Evolutionary conservation across 2,329 filamentous ascomycete species (phyloP), one percentile per base, ranked within the genome.

Genomic region (Penicillium olsonii): DNA sequence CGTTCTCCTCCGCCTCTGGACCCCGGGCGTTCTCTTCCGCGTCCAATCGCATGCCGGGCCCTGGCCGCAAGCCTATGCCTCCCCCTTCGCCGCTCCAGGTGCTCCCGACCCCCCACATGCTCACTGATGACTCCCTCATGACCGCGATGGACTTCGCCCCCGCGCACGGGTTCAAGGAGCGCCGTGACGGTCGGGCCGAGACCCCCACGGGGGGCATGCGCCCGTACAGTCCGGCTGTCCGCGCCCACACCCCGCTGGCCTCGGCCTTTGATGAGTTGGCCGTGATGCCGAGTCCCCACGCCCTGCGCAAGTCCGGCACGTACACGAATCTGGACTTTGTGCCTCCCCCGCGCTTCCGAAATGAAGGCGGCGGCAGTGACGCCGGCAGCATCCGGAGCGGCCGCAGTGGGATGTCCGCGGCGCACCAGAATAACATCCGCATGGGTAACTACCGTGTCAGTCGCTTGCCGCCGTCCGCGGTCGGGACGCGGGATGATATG

Each of bases 211-310:
- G 83, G 48, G 76, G 75, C 15, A 58, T 76, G 31, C 74, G 85
- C 27, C 84, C 90, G 1, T 99, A 90, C 75, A 85, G 84, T 48
- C 85, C 87, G n/a, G 77, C 79, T 31, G 80, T 92, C 2, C 84
- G 87, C 14, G 81, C 83, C 24, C 87, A 89, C 66, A 87, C 85
- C n/a, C 92, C 92, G 1, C 79, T 96, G 33, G 85, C 81, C 19
- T 90, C 87, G 52, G 81, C 91, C 5, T 96, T 91, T 70, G 92
- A 97, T 48, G 92, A 97, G 51, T 84, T 97, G 54, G 74, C 87
- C 11, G 80, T 82, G 8, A 84, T 99, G 56, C 94, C 94, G 31
- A 96, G 91, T 80, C 91, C 94, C 84, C 73, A 78, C 58, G 68
- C 73, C 39, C 61, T 79, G 52, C 71, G 76, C 34, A 77, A 76